A percentile compares a stretch with the other conserved stretches of the same genome.
Conservation (phyloP, 768 basidiomycete species). For the Amanita jacksonii region DNA sequence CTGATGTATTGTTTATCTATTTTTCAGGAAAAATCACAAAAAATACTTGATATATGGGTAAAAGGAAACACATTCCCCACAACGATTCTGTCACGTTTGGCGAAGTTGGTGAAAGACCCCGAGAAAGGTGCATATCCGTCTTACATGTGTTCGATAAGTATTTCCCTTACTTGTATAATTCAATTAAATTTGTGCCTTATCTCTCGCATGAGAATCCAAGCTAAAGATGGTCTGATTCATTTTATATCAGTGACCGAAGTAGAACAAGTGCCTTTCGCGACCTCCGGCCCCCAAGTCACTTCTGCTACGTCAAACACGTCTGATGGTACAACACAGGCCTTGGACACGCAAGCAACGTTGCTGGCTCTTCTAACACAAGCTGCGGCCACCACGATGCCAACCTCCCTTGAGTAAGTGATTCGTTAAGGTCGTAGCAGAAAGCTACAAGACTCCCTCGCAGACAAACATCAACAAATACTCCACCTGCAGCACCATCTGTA, state of each 20-base stretch:
- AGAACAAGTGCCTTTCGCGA: slow-evolving; percentile 18
- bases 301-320: slow-evolving; percentile 22
- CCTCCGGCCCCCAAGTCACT: slow-evolving; percentile 30
- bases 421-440: no score
- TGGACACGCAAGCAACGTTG: slow-evolving; percentile 53
- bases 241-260: slow-evolving; percentile 54
- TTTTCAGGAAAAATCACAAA: slow-evolving; percentile 90
- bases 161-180: slow-evolving; percentile 56
- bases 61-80: slow-evolving; percentile 86
- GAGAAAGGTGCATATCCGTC: slow-evolving; percentile 85
- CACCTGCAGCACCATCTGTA: not conserved
- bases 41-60: slow-evolving; percentile 96
- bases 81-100: slow-evolving; percentile 61
- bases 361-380: slow-evolving; percentile 65
- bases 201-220: slow-evolving; percentile 42
- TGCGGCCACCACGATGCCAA: slow-evolving; percentile 32
- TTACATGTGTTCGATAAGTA: slow-evolving; percentile 76
- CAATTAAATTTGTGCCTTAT: slow-evolving; percentile 39
- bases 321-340: slow-evolving; percentile 18
- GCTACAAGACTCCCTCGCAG: slow-evolving; percentile 21
- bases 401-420: slow-evolving; percentile 10
- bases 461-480: slow-evolving; percentile 47
- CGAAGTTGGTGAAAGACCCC: slow-evolving; percentile 56
- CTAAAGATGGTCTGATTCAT: slow-evolving; percentile 55
- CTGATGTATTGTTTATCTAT: slow-evolving; percentile 18